Evolutionary conservation across 148 eudicot genomes (phyloP).

Genomic region (Fallopia convolvulus): DNA sequence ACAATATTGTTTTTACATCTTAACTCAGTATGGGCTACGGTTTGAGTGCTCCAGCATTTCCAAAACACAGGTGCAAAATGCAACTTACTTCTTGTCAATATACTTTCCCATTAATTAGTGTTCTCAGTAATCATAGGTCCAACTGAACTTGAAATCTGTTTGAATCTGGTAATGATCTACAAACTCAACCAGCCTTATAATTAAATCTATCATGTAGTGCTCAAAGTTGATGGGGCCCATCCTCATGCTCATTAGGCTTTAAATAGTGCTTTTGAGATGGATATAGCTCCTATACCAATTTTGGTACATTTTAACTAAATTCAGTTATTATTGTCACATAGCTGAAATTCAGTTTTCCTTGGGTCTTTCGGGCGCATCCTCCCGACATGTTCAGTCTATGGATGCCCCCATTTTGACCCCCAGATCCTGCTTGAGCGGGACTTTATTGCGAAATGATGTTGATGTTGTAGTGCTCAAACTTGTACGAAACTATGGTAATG

Average conservation of each 20-base stretch:
- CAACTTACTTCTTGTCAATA: not conserved
- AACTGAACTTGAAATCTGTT: not conserved
- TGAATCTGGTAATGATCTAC: not conserved
- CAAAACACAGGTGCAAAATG: constrained; percentile 50
- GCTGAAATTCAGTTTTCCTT: no score
- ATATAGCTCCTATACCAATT: no score
- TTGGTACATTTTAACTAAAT: no score
- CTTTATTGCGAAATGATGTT: no score
- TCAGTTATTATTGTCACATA: no score
- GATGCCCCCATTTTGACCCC: no score
- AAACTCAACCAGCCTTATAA: not conserved
- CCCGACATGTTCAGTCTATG: no score
- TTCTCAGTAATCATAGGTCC: not conserved
- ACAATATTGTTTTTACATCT: constrained; percentile 62
- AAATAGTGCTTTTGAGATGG: no score
- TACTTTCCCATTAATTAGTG: not conserved
- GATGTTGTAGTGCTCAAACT: not conserved
- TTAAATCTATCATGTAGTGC: not conserved
- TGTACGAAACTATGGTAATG: not conserved
- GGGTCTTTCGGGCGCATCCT: no score
- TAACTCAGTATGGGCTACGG: constrained; percentile 66
- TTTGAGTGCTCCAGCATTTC: constrained; percentile 76
- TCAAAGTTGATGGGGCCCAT: not conserved
- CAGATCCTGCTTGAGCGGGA: no score
- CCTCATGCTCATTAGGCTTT: no score